Conservation (phyloP, 306 rosid genomes). For the Cucurbita argyrosperma region DNA sequence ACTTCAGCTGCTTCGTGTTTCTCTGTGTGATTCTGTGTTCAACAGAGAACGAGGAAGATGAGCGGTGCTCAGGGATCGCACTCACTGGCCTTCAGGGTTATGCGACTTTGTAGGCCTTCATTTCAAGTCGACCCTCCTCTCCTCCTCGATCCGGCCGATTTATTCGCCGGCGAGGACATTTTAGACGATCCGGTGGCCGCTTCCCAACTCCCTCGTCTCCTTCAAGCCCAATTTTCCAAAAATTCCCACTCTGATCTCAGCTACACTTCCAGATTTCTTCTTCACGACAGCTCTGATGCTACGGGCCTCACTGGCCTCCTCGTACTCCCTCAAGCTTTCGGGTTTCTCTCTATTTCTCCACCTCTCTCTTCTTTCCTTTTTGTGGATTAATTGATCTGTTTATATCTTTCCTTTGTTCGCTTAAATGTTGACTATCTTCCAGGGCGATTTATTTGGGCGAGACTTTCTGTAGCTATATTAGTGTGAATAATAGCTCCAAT, state of each 20-base stretch:
- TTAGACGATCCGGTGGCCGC: slow-evolving; percentile 59
- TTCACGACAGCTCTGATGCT: slow-evolving; percentile 53
- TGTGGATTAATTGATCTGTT: background rate
- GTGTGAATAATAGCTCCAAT: slow-evolving; percentile 83
- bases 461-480: slow-evolving; percentile 87
- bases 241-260: slow-evolving; percentile 45
- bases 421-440: background rate
- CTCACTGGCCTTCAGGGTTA: slow-evolving; percentile 75
- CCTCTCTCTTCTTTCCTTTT: background rate
- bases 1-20: background rate
- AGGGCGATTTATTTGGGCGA: slow-evolving; percentile 96
- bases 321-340: slow-evolving; percentile 94
- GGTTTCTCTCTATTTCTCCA: slow-evolving; percentile 18
- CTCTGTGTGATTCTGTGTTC: background rate
- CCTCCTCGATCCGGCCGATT: slow-evolving; percentile 68
- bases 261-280: slow-evolving; percentile 60
- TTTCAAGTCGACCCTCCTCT: slow-evolving; percentile 80
- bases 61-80: slow-evolving; percentile 43
- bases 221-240: slow-evolving; percentile 6
- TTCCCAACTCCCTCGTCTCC: slow-evolving; percentile 21
- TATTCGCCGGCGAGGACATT: slow-evolving; percentile 75
- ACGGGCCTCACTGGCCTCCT: slow-evolving; percentile 93
- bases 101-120: slow-evolving; percentile 81
- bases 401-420: background rate
- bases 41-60: slow-evolving; percentile 14